Conservation (phyloP, 2,329 filamentous ascomycete species). For the Stagonosporopsis rhizophila region DNA sequence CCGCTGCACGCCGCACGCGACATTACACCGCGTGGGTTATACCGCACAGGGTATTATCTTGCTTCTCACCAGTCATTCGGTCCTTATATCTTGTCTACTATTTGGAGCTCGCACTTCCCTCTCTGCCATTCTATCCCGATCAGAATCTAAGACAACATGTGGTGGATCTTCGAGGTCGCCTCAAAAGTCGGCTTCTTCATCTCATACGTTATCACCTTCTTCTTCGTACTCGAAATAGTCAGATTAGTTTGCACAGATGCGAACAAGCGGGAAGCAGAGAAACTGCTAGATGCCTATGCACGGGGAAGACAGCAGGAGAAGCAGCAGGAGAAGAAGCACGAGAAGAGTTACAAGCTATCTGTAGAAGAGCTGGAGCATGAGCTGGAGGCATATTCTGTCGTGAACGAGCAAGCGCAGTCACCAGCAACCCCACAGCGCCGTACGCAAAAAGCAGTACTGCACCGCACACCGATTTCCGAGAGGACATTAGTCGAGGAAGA, state of each 20-base stretch:
- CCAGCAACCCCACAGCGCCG: slow-evolving; percentile 11
- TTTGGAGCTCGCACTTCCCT: not conserved
- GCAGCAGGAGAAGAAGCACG: slow-evolving; percentile 6
- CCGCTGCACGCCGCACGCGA: slow-evolving; percentile 17
- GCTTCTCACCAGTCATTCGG: not conserved
- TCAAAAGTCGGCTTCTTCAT: slow-evolving; percentile 30
- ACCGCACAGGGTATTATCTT: slow-evolving; percentile 7
- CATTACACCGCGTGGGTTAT: slow-evolving; percentile 13
- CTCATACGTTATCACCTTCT: slow-evolving; percentile 30
- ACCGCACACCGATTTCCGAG: slow-evolving; percentile 13
- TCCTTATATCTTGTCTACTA: not conserved
- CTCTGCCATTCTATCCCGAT: not conserved
- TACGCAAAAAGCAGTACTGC: slow-evolving; percentile 1
- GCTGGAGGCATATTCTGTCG: slow-evolving; percentile 5
- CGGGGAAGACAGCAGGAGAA: slow-evolving; percentile 14
- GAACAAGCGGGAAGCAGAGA: slow-evolving; percentile 34
- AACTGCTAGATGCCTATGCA: slow-evolving; percentile 30
- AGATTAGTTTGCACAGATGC: slow-evolving; percentile 30
- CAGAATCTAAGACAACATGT: slow-evolving; percentile 2
- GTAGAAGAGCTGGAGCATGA: slow-evolving; percentile 13
- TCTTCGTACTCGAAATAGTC: slow-evolving; percentile 32
- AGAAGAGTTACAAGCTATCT: slow-evolving; percentile 2
- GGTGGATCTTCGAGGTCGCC: slow-evolving; percentile 16
- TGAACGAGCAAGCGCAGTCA: slow-evolving; percentile 1
- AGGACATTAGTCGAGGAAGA: slow-evolving; percentile 8